Evolutionary conservation across 75 land plant genomes (phyloP).

Genomic region (Sequoia sempervirens): DNA sequence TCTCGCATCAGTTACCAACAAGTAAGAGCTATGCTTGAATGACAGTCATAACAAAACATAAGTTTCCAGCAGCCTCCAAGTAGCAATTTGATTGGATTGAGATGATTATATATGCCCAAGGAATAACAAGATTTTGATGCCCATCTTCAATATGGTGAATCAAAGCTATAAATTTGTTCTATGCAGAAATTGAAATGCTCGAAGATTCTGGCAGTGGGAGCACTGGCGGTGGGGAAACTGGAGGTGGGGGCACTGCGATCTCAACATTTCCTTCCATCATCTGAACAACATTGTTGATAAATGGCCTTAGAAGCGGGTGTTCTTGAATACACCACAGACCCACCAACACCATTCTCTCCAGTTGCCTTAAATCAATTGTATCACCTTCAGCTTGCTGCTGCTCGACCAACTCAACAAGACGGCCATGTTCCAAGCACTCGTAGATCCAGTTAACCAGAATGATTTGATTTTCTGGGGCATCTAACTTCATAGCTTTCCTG

Average conservation of each 20-base stretch:
- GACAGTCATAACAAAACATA: too few species aligned
- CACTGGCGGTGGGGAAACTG: background rate
- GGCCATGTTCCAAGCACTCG: conserved; percentile 21
- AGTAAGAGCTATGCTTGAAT: too few species aligned
- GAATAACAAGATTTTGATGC: too few species aligned
- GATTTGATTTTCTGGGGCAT: conserved; percentile 25
- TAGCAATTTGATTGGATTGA: too few species aligned
- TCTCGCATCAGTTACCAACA: too few species aligned
- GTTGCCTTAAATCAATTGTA: conserved; percentile 8
- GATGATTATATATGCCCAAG: too few species aligned
- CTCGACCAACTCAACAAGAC: conserved; percentile 18
- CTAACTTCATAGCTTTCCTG: background rate
- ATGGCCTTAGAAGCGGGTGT: conserved; percentile 39
- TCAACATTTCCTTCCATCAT: conserved; percentile 61
- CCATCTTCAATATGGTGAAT: too few species aligned
- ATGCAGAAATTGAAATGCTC: too few species aligned
- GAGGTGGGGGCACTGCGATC: conserved; percentile 34
- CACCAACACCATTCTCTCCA: conserved; percentile 27
- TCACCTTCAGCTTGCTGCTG: conserved; percentile 24
- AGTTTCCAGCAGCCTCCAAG: too few species aligned
- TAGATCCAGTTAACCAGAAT: conserved; percentile 30
- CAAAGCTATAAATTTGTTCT: too few species aligned
- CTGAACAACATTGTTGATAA: conserved; percentile 46
- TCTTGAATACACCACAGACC: conserved; percentile 63
- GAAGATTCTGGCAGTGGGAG: too few species aligned